Conservation (phyloP, 2,329 filamentous ascomycete species). For the Botrytis medusae region DNA sequence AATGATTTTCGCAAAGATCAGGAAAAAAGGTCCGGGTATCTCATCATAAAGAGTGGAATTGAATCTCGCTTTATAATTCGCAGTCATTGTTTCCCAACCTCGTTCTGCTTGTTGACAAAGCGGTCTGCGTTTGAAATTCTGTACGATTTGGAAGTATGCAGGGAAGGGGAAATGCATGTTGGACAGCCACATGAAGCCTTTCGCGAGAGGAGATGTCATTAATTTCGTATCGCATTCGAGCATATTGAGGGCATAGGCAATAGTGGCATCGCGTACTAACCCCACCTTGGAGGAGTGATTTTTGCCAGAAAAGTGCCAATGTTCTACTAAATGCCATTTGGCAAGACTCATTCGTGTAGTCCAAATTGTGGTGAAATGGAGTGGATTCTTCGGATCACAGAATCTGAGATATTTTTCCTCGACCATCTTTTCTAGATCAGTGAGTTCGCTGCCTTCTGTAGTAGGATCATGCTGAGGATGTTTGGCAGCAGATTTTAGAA, state of each 20-base stretch:
- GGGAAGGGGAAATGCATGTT: slow-evolving; percentile 39
- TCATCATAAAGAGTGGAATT: slow-evolving; percentile 20
- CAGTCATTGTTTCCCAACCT: slow-evolving; percentile 37
- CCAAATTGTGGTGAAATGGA: slow-evolving; percentile 41
- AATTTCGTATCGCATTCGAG: slow-evolving; percentile 42
- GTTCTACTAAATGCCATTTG: slow-evolving; percentile 36
- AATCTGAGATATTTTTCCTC: slow-evolving; percentile 47
- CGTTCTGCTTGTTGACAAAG: slow-evolving; percentile 32
- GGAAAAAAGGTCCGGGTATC: slow-evolving; percentile 27
- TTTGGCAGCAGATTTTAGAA: slow-evolving; percentile 30
- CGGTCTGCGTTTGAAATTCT: slow-evolving; percentile 36
- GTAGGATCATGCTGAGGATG: slow-evolving; percentile 19
- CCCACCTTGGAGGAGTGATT: slow-evolving; percentile 32
- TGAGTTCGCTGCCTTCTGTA: slow-evolving; percentile 27
- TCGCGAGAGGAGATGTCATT: slow-evolving; percentile 34
- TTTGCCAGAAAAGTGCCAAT: slow-evolving; percentile 33
- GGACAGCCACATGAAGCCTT: slow-evolving; percentile 39
- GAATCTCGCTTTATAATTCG: slow-evolving; percentile 34
- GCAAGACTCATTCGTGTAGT: slow-evolving; percentile 31
- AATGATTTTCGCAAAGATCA: slow-evolving; percentile 31
- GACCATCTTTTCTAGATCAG: slow-evolving; percentile 42
- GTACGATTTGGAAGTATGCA: slow-evolving; percentile 40
- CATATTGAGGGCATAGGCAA: slow-evolving; percentile 35
- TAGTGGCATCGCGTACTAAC: slow-evolving; percentile 37
- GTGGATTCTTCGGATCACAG: slow-evolving; percentile 43